Conservation (phyloP, 1,284 basidiomycete genomes). For the Ganoderma boninense region DNA sequence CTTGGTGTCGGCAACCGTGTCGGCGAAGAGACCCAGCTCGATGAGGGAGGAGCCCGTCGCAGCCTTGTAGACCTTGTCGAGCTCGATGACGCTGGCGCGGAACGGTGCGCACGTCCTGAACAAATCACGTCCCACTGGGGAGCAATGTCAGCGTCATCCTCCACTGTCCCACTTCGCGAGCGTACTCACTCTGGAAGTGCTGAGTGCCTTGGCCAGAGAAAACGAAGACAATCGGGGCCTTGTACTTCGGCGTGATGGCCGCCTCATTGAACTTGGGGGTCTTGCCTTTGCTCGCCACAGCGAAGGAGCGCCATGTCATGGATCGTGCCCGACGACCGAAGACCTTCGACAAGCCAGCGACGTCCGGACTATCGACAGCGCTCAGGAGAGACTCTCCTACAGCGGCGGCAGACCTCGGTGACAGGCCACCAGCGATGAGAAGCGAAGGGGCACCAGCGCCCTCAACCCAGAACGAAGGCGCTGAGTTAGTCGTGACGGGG, state of each 20-base stretch:
- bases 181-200: constrained; percentile 43
- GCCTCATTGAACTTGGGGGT: constrained; percentile 35
- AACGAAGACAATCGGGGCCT: constrained; percentile 46
- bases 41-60: constrained; percentile 46
- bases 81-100: constrained; percentile 44
- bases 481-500: constrained; percentile 23
- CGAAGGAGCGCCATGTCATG: constrained; percentile 45
- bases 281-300: constrained; percentile 15
- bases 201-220: constrained; percentile 56
- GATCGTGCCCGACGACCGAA: constrained; percentile 43
- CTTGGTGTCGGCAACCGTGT: constrained; percentile 3
- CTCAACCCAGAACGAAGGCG: constrained; percentile 14
- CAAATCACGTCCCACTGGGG: constrained; percentile 50
- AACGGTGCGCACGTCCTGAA: constrained; percentile 46
- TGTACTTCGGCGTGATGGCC: constrained; percentile 35
- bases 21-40: constrained; percentile 43
- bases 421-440: constrained; percentile 48
- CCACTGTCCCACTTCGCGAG: neutral
- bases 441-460: constrained; percentile 35
- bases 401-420: constrained; percentile 36
- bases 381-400: constrained; percentile 12
- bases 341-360: constrained; percentile 17
- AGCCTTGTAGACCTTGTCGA: constrained; percentile 44
- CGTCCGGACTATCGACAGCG: constrained; percentile 15
- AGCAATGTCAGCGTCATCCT: neutral